Conservation (phyloP, 192 early-diverging fungal species). For the Rhizophagus prolifer region DNA sequence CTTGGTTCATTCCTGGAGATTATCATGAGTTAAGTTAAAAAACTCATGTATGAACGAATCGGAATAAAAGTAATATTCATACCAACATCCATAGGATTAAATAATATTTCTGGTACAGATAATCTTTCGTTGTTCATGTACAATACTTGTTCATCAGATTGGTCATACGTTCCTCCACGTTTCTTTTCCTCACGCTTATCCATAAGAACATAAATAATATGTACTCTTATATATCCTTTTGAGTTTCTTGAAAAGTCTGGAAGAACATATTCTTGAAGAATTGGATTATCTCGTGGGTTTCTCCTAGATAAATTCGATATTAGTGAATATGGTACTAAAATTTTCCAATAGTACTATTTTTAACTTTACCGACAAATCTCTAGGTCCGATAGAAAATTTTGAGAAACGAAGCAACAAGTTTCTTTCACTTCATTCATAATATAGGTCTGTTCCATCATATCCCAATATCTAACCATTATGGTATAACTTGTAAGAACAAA, state of each 20-base stretch:
- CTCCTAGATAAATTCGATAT: conserved; percentile 35
- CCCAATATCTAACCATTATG: conserved; percentile 59
- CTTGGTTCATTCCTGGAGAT: conserved; percentile 51
- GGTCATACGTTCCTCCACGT: conserved; percentile 22
- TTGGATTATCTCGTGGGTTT: conserved; percentile 45
- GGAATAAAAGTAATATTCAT: conserved; percentile 30
- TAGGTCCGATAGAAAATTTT: conserved; percentile 63
- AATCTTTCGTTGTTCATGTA: conserved; percentile 74
- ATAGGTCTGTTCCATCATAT: conserved; percentile 93
- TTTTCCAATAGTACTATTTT: not conserved
- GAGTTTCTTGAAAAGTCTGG: conserved; percentile 58
- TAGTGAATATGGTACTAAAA: not conserved
- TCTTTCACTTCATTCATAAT: conserved; percentile 86
- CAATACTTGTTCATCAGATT: conserved; percentile 54
- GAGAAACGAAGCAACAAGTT: conserved; percentile 76
- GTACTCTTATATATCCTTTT: conserved; percentile 56
- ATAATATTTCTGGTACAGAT: conserved; percentile 73
- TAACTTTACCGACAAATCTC: conserved; percentile 56
- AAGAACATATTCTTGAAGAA: conserved; percentile 65
- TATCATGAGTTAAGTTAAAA: not conserved
- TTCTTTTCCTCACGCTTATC: conserved; percentile 3
- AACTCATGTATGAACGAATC: conserved; percentile 2
- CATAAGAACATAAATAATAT: not conserved
- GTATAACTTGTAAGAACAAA: not conserved
- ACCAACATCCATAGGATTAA: conserved; percentile 76